A percentile compares a stretch with the other conserved stretches of the same genome.
Evolutionary conservation across 306 rosid species (phyloP).

Genomic region (Acmispon strigosus): DNA sequence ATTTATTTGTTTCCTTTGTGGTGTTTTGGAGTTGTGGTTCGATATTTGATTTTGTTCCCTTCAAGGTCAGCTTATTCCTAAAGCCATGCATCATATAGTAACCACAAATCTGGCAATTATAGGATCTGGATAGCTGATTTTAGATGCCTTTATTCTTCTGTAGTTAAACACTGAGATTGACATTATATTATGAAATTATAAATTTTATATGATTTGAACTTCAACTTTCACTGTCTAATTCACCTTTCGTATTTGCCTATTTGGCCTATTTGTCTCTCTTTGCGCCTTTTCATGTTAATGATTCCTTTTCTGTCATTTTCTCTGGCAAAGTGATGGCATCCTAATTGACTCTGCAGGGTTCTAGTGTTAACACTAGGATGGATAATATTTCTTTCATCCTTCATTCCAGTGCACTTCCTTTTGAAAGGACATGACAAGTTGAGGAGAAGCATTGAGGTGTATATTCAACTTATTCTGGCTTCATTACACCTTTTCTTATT

Average conservation of each 20-base stretch:
- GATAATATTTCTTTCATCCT: constrained; percentile 85
- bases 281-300: constrained; percentile 3
- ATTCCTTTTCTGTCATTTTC: constrained; percentile 6
- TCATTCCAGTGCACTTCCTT: constrained; percentile 71
- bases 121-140: background rate
- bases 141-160: background rate
- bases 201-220: background rate
- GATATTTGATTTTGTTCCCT: constrained; percentile 80
- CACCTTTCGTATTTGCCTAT: background rate
- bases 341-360: constrained; percentile 57
- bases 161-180: constrained; percentile 10
- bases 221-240: background rate
- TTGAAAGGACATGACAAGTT: constrained; percentile 64
- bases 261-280: background rate
- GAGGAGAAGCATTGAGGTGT: constrained; percentile 82
- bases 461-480: constrained; percentile 20
- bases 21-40: constrained; percentile 88
- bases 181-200: background rate
- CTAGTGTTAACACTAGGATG: constrained; percentile 78
- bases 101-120: background rate
- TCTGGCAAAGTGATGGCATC: constrained; percentile 7
- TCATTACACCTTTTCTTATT: constrained; percentile 3
- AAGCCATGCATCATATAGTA: background rate
- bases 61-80: constrained; percentile 49
- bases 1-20: constrained; percentile 87